Base-by-base conservation (phyloP, 1,284 basidiomycete species). In the Austroboletus niveus region DNA sequence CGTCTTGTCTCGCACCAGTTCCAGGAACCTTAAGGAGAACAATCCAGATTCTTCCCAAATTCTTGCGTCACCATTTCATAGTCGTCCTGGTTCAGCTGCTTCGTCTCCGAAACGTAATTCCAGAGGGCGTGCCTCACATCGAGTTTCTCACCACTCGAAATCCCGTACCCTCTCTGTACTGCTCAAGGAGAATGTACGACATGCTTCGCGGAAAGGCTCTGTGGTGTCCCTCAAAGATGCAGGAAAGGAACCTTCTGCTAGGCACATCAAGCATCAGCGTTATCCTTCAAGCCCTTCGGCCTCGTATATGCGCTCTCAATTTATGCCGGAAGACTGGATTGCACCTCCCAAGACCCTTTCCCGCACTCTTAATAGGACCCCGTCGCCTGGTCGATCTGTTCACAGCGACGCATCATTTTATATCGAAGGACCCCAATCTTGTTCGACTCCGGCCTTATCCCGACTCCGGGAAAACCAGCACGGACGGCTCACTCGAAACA, bases 11-110 rank as follows among this genome's bases (percentile, higher is more conserved):
- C 74, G 75, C 49, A 73, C 73, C 24, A 70, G 66, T 40, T 81
- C 78, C 52, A 68, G 69, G 42, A 72, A 70, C 45, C 66, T 77
- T 45, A 80, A 79, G 57, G 79, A 81, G 62, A 81, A 80, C 14
- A 38, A 15, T 8, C 38, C 48, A 7, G 43, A 46, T 10, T 38
- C 12, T 12, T 10, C 58, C 49, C 50, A 35, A 41, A n/a, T 20
- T 20, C 60, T 63, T 54, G 63, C 73, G 60, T 57, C 76, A 27
- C 70, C 67, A 8, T 72, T 68, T 53, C 60, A 54, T 49, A 77
- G 76, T 55, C 72, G 71, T 41, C 75, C 76, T 22, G 68, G 63
- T 38, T 80, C 79, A 53, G 66, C 68, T 32, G 53, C 66, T 24
- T 53, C 71, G 31, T 80, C 80, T 49, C 77, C 79, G 1, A 65